Base-by-base conservation (phyloP, 805 yeast species). In the Barnettozyma wickerhamii region DNA sequence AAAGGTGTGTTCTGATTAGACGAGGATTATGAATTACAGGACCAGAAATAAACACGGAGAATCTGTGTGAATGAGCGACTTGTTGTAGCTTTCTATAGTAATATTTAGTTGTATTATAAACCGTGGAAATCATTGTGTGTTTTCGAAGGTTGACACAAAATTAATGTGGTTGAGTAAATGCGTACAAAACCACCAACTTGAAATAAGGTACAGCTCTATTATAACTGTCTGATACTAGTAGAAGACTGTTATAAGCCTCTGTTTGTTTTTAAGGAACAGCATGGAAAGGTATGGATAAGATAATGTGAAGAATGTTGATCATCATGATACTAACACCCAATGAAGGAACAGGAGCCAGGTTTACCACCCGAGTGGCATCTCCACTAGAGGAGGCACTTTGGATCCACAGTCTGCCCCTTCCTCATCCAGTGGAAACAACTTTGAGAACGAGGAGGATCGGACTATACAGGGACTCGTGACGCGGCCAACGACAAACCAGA, bases 1-100 rank as follows among this genome's bases (percentile, higher is more conserved):
- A 65, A 52, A 60, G 57, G 41, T n/a, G 5, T 5, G 6, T 9
- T n/a, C n/a, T n/a, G n/a, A n/a, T 30, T 23, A 30, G 31, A 31
- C 19, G 40, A 21, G 15, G 18, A 19, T 26, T 26, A 32, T 26
- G 35, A 15, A 10, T 18, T 6, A 30, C 7, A 30, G n/a, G n/a
- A n/a, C n/a, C n/a, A n/a, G n/a, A n/a, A n/a, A n/a, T n/a, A n/a
- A n/a, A n/a, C n/a, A n/a, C n/a, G n/a, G n/a, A n/a, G n/a, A n/a
- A n/a, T n/a, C n/a, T n/a, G n/a, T n/a, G n/a, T n/a, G n/a, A n/a
- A n/a, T n/a, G n/a, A n/a, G n/a, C n/a, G n/a, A n/a, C n/a, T n/a
- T n/a, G n/a, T n/a, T n/a, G n/a, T n/a, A n/a, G n/a, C n/a, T n/a
- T n/a, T n/a, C n/a, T n/a, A n/a, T n/a, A n/a, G n/a, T n/a, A n/a